A percentile compares a stretch with the other conserved stretches of the same genome.
Evolutionary conservation across 75 land plant species (phyloP).

Genomic region (Sequoia sempervirens): DNA sequence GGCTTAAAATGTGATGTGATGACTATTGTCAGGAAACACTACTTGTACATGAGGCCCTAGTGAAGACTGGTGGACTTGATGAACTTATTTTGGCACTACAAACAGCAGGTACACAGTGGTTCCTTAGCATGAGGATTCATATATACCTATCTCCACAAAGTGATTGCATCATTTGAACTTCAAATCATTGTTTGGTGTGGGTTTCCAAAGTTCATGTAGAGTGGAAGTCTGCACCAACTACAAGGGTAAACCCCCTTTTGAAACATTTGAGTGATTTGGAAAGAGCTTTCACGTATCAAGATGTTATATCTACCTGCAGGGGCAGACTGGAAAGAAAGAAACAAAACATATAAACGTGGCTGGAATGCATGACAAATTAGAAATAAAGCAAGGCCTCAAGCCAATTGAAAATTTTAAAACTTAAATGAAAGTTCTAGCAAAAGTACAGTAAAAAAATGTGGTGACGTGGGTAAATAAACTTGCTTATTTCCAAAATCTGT

Average conservation of each 20-base stretch:
- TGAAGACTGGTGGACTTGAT: slow-evolving; percentile 42
- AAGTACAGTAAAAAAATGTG: neutral
- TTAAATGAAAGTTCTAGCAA: neutral
- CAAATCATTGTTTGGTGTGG: neutral
- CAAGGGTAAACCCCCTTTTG: neutral
- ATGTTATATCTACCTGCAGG: neutral
- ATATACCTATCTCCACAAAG: neutral
- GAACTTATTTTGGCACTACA: slow-evolving; percentile 55
- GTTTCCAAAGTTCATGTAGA: neutral
- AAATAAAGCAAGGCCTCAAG: neutral
- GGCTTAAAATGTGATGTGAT: neutral
- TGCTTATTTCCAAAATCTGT: neutral
- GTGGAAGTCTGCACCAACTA: neutral
- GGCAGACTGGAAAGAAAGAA: neutral
- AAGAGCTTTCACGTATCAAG: neutral
- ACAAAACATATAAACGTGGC: neutral
- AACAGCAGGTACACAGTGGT: slow-evolving; percentile 43
- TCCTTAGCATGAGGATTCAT: neutral
- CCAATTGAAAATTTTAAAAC: neutral
- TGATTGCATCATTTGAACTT: neutral
- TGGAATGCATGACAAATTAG: neutral
- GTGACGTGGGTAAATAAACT: neutral
- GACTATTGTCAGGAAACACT: slow-evolving; percentile 74
- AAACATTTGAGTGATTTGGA: neutral
- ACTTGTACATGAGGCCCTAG: slow-evolving; percentile 74